phyloP scores from a whole-genome alignment of 225 moss, liverwort and hornwort genomes.

The Rhytidiadelphus loreus region DNA sequence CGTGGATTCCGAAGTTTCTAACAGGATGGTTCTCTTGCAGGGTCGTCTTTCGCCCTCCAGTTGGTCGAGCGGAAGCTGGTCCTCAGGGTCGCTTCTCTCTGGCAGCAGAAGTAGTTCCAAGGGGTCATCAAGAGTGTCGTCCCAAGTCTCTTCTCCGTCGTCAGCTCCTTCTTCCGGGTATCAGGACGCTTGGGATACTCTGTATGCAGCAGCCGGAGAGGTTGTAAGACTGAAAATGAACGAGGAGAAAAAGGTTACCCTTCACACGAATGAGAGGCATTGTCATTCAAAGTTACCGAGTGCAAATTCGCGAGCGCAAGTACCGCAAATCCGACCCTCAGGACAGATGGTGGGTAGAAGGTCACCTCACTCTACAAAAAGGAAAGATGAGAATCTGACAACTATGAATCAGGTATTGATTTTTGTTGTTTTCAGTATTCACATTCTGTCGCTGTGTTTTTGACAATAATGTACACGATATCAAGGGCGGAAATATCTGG shows the following conservation, averaged over 20 bases:
- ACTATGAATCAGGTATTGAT: not conserved
- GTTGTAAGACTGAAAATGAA: constrained; percentile 50
- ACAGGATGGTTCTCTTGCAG: not conserved
- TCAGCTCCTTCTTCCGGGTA: constrained; percentile 51
- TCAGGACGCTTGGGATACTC: constrained; percentile 62
- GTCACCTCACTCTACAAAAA: not conserved
- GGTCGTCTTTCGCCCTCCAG: constrained; percentile 15
- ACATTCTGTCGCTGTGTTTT: no score
- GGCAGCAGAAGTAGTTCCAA: constrained; percentile 49
- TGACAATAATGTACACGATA: no score
- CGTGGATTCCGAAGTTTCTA: not conserved
- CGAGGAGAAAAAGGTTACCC: constrained; percentile 15
- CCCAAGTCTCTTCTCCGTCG: constrained; percentile 67
- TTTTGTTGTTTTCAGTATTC: not conserved
- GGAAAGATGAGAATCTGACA: constrained; percentile 6
- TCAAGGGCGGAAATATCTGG: no score
- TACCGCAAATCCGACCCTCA: not conserved
- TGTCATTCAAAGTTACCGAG: not conserved
- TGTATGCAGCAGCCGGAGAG: constrained; percentile 85
- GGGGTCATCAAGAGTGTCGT: constrained; percentile 56
- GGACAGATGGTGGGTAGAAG: constrained; percentile 15
- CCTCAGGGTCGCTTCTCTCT: constrained; percentile 31
- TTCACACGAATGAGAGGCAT: not conserved
- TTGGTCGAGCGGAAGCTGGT: constrained; percentile 50
- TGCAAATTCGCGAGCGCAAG: not conserved